phyloP scores from a whole-genome alignment of 2,329 filamentous ascomycete genomes.

The Fusarium compactum region DNA sequence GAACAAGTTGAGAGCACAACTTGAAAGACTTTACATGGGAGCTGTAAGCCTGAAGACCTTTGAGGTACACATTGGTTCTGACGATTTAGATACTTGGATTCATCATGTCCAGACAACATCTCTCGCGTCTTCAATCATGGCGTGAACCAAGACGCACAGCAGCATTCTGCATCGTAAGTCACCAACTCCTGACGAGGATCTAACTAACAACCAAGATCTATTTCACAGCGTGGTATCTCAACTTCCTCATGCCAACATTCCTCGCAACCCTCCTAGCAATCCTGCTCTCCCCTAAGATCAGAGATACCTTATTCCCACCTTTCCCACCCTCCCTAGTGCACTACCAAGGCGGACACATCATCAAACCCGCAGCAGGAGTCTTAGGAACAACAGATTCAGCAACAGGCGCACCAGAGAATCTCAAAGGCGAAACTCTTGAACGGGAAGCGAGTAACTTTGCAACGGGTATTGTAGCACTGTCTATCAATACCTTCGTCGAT shows the following conservation, averaged over 20 bases:
- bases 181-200: slow-evolving; percentile 54
- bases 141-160: slow-evolving; percentile 74
- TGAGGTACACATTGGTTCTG: neutral
- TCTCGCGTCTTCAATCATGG: slow-evolving; percentile 81
- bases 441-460: slow-evolving; percentile 83
- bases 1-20: slow-evolving; percentile 80
- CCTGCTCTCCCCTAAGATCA: slow-evolving; percentile 71
- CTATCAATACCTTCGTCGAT: slow-evolving; percentile 77
- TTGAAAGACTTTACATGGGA: slow-evolving; percentile 84
- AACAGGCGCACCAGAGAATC: slow-evolving; percentile 82
- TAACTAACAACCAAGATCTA: slow-evolving; percentile 54
- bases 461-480: slow-evolving; percentile 66
- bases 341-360: slow-evolving; percentile 73
- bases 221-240: slow-evolving; percentile 73
- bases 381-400: slow-evolving; percentile 78
- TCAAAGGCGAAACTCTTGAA: slow-evolving; percentile 83
- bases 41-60: slow-evolving; percentile 64
- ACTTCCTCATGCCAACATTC: slow-evolving; percentile 72
- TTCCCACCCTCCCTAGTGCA: slow-evolving; percentile 79
- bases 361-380: slow-evolving; percentile 79
- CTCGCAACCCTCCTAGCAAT: slow-evolving; percentile 68
- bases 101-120: slow-evolving; percentile 65
- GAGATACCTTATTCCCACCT: slow-evolving; percentile 75
- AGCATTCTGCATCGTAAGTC: slow-evolving; percentile 13
- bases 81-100: neutral